Base-by-base conservation (phyloP, 2,329 filamentous ascomycete genomes). In the Trichoderma gracile region DNA sequence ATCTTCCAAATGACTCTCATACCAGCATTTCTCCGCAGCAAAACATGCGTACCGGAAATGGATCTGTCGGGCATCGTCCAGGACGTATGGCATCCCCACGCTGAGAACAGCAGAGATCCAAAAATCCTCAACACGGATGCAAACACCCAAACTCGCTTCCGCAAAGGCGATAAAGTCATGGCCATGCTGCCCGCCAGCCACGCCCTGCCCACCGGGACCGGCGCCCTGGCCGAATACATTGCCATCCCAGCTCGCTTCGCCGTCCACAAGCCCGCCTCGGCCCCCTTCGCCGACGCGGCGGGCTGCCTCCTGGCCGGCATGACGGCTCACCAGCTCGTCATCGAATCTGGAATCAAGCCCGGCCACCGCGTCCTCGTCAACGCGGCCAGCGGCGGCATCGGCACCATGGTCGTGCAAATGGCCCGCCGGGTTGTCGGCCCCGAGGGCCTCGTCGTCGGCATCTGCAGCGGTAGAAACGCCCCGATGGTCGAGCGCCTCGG, bases 311-410 rank as follows among this genome's bases (percentile, higher is more conserved):
- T 79, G 33, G 74, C 77, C 5, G 78, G 30, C 6, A 71, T 76
- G 61, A 79, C 78, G 9, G 79, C 79, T 19, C 66, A 77, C 59
- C 74, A 77, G 46, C 69, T 80, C 25, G 70, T 81, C 0, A 70
- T 71, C 10, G 72, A 77, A 21, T 78, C 79, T 3, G 75, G 72
- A 1, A 72, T 76, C 65, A 73, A 76, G 68, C 68, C 68, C 27
- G 77, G 80, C 0, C 73, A 78, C 43, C 71, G 76, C 2, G 79
- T 83, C 42, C 68, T 84, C 53, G 73, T 84, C 4, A 82, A 83
- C 67, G 82, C 80, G 3, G 82, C 80, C 21, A 82, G 81, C 67
- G 82, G 82, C 0, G 82, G 81, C 14, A 79, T 84, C 6, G 82
- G 82, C 14, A 76, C 76, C 21, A 68, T 83, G 56, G 73, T 77